These are phyloP conservation scores for Bisporella sp. DNA, from an alignment of 2,329 filamentous ascomycete species.

Conservation along the genomic window DNA sequence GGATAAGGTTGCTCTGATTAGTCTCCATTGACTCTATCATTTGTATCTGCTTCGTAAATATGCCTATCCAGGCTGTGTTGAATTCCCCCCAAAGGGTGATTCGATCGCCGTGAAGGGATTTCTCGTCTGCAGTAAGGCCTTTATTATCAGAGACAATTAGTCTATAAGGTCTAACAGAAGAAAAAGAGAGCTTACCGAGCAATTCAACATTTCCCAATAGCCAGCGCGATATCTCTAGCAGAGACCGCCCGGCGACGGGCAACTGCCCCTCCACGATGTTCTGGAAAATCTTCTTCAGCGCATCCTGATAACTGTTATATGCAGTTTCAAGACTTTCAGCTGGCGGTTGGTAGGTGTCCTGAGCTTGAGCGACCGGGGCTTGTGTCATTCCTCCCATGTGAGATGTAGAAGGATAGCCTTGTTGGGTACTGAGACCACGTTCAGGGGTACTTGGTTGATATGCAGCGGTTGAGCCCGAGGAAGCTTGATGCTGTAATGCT, in stretches of 20 bases:
- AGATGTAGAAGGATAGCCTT: slow-evolving; percentile 43
- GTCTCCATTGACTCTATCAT: slow-evolving; percentile 40
- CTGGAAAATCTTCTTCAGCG: slow-evolving; percentile 56
- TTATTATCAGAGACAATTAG: slow-evolving; percentile 29
- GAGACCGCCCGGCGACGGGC: slow-evolving; percentile 47
- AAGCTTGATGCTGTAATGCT: slow-evolving; percentile 42
- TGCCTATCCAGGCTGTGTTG: slow-evolving; percentile 82
- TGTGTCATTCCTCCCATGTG: slow-evolving; percentile 41
- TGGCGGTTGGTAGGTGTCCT: slow-evolving; percentile 47
- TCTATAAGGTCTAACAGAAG: slow-evolving; percentile 21
- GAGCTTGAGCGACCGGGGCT: slow-evolving; percentile 40
- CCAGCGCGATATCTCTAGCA: slow-evolving; percentile 60
- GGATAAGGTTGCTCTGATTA: slow-evolving; percentile 54
- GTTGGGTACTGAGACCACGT: slow-evolving; percentile 47
- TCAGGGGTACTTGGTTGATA: slow-evolving; percentile 50
- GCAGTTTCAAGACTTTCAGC: slow-evolving; percentile 50
- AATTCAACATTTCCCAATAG: slow-evolving; percentile 57
- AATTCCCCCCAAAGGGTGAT: slow-evolving; percentile 90
- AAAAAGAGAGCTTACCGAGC: slow-evolving; percentile 47
- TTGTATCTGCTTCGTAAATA: slow-evolving; percentile 79
- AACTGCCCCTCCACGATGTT: slow-evolving; percentile 53
- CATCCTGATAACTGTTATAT: slow-evolving; percentile 58
- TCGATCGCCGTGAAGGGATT: slow-evolving; percentile 65
- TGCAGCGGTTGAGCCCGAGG: slow-evolving; percentile 49
- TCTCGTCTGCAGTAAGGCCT: slow-evolving; percentile 83